phyloP scores from a whole-genome alignment of 1,284 basidiomycete genomes.

The Laetiporus sulphureus region DNA sequence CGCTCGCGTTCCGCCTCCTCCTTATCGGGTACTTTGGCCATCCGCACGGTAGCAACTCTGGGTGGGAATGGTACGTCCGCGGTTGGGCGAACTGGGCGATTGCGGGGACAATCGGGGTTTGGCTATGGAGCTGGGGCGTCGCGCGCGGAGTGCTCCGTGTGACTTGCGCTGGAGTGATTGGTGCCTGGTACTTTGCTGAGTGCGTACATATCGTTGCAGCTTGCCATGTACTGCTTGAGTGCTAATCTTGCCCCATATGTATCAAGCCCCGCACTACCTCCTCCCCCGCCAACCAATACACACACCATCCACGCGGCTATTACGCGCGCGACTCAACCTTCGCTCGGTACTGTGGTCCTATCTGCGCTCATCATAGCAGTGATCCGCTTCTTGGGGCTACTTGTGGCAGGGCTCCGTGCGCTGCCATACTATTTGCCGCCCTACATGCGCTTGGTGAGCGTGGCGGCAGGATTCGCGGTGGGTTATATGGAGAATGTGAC shows the following conservation, averaged over 20 bases:
- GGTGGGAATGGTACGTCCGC: slow-evolving; percentile 65
- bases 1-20: slow-evolving; percentile 76
- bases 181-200: slow-evolving; percentile 90
- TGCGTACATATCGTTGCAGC: slow-evolving; percentile 28
- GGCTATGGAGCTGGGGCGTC: slow-evolving; percentile 91
- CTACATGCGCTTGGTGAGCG: slow-evolving; percentile 33
- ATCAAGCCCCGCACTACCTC: slow-evolving; percentile 40
- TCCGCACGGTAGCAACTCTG: slow-evolving; percentile 22
- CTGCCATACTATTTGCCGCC: slow-evolving; percentile 51
- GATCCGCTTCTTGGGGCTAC: slow-evolving; percentile 48
- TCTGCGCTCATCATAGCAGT: slow-evolving; percentile 72
- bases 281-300: slow-evolving; percentile 50
- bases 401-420: slow-evolving; percentile 44
- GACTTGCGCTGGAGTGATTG: slow-evolving; percentile 78
- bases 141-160: slow-evolving; percentile 77
- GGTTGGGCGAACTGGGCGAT: slow-evolving; percentile 86
- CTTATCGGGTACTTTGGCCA: slow-evolving; percentile 60
- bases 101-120: slow-evolving; percentile 57
- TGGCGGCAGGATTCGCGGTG: slow-evolving; percentile 38
- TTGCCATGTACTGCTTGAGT: not conserved
- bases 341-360: slow-evolving; percentile 73
- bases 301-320: slow-evolving; percentile 75
- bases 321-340: slow-evolving; percentile 73
- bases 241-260: not conserved
- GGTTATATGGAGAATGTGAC: slow-evolving; percentile 56